phyloP scores from a whole-genome alignment of 176 grass and related monocot species.

The Musa itinerans region DNA sequence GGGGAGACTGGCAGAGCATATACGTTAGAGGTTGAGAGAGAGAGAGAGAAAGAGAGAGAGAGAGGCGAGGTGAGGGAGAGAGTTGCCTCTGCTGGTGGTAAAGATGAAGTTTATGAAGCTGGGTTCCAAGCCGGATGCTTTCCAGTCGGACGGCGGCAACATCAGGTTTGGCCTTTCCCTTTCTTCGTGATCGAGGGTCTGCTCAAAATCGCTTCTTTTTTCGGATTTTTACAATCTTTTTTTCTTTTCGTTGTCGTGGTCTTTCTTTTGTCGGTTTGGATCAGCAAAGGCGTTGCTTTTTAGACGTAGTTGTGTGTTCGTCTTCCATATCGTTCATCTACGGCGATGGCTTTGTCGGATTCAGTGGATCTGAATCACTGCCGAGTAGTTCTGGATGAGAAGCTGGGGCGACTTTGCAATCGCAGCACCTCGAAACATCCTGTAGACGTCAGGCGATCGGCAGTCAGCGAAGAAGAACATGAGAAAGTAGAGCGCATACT shows the following conservation, averaged over 20 bases:
- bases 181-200: background rate
- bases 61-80: background rate
- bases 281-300: conserved; percentile 11
- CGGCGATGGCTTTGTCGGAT: background rate
- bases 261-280: conserved; percentile 8
- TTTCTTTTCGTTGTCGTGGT: background rate
- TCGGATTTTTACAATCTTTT: background rate
- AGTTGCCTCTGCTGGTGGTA: background rate
- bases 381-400: background rate
- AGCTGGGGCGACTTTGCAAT: background rate
- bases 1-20: conserved; percentile 14
- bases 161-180: conserved; percentile 43
- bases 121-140: conserved; percentile 88
- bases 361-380: background rate
- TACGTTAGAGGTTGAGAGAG: background rate
- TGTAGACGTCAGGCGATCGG: too few species aligned
- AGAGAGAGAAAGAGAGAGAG: conserved; percentile 13
- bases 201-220: background rate
- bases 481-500: background rate
- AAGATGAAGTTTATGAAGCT: conserved; percentile 99
- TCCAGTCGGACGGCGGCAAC: conserved; percentile 74
- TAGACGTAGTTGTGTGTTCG: background rate
- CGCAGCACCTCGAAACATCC: background rate
- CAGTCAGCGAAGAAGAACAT: too few species aligned
- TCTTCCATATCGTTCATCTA: background rate